Percentiles rank a stretch among this genome's conserved stretches.
Evolutionary conservation across 495 filamentous ascomycete species (phyloP).

Genomic region (Usnea hakonensis): DNA sequence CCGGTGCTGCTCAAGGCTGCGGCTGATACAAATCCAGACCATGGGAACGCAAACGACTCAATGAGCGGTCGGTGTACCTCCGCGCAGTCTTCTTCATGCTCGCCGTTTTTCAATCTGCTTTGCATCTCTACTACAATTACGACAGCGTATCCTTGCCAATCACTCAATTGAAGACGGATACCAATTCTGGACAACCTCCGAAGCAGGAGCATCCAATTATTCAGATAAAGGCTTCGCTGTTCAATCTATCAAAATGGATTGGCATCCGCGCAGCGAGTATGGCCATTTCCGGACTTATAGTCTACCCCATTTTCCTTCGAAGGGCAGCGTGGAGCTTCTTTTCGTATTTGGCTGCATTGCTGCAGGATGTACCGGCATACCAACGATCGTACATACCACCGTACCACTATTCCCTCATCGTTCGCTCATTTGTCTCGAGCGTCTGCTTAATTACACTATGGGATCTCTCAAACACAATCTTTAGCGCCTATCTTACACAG

Average conservation of each 20-base stretch:
- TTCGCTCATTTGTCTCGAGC: slow-evolving; percentile 56
- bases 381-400: slow-evolving; percentile 50
- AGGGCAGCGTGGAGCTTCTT: slow-evolving; percentile 57
- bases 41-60: slow-evolving; percentile 69
- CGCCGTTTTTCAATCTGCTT: slow-evolving; percentile 57
- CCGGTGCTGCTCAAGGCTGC: background rate
- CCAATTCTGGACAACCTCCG: slow-evolving; percentile 33
- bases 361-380: slow-evolving; percentile 66
- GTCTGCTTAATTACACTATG: slow-evolving; percentile 62
- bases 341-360: slow-evolving; percentile 57
- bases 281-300: slow-evolving; percentile 41
- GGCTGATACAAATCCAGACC: slow-evolving; percentile 29
- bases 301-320: slow-evolving; percentile 61
- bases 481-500: slow-evolving; percentile 67
- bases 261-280: slow-evolving; percentile 37
- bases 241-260: slow-evolving; percentile 27
- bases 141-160: slow-evolving; percentile 58
- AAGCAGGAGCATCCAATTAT: slow-evolving; percentile 26
- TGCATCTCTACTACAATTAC: slow-evolving; percentile 67
- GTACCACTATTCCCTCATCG: slow-evolving; percentile 47
- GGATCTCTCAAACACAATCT: slow-evolving; percentile 66
- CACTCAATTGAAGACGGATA: slow-evolving; percentile 30
- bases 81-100: slow-evolving; percentile 60
- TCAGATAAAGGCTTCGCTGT: slow-evolving; percentile 19
- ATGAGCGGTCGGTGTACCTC: slow-evolving; percentile 80